Conservation (phyloP, 1,139 yeast species). For the Sugiyamaella grinbergsii region DNA sequence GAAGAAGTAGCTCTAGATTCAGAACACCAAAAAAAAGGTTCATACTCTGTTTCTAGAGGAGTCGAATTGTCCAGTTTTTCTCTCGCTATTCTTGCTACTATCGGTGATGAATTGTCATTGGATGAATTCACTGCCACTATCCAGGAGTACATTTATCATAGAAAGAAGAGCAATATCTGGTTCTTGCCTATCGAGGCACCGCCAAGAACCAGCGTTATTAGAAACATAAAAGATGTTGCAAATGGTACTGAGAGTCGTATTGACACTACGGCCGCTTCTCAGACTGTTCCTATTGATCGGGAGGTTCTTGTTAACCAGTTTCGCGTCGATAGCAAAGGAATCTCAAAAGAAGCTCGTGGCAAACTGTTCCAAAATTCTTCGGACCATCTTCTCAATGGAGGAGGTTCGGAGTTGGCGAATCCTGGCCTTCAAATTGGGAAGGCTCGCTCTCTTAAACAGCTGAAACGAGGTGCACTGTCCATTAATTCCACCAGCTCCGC, state of each 20-base stretch:
- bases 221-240: slow-evolving; percentile 15
- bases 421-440: slow-evolving; percentile 21
- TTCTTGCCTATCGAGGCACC: slow-evolving; percentile 27
- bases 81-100: slow-evolving; percentile 30
- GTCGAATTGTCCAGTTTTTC: slow-evolving; percentile 30
- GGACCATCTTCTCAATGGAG: slow-evolving; percentile 3
- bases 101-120: slow-evolving; percentile 29
- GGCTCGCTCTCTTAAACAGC: slow-evolving; percentile 32
- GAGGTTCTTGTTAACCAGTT: slow-evolving; percentile 18
- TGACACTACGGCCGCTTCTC: background rate
- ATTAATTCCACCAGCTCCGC: background rate
- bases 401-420: background rate
- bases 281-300: slow-evolving; percentile 18
- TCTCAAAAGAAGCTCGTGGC: slow-evolving; percentile 21
- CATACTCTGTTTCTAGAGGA: slow-evolving; percentile 19
- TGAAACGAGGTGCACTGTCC: slow-evolving; percentile 18
- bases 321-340: slow-evolving; percentile 4
- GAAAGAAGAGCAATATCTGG: slow-evolving; percentile 31
- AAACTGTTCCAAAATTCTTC: slow-evolving; percentile 1
- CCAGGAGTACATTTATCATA: slow-evolving; percentile 25
- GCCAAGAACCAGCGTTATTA: background rate
- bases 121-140: slow-evolving; percentile 24
- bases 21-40: slow-evolving; percentile 2
- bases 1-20: slow-evolving; percentile 26
- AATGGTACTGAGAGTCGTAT: background rate